phyloP scores from a whole-genome alignment of 2,329 filamentous ascomycete genomes.

The Periconia sp. region DNA sequence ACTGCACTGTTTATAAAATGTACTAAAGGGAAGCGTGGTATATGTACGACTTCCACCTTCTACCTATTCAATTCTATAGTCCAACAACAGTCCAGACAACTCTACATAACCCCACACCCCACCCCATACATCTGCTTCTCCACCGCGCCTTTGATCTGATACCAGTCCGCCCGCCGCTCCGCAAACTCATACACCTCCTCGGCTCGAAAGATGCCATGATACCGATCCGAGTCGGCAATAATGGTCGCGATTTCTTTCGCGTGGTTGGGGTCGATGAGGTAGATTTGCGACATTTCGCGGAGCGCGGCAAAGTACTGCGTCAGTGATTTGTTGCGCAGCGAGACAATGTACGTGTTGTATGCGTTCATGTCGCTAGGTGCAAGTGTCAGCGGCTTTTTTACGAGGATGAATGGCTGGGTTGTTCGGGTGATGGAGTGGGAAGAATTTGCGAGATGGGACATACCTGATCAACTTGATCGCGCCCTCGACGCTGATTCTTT shows the following conservation, averaged over 20 bases:
- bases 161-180: conserved; percentile 93
- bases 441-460: conserved; percentile 7
- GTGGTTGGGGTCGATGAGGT: conserved; percentile 82
- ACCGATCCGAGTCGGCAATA: conserved; percentile 88
- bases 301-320: conserved; percentile 89
- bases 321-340: conserved; percentile 79
- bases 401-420: no score
- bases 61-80: no score
- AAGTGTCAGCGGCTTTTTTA: background rate
- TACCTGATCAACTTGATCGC: conserved; percentile 84
- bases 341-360: conserved; percentile 82
- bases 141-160: conserved; percentile 81
- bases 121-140: conserved; percentile 97
- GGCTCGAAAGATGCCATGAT: conserved; percentile 87
- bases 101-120: conserved; percentile 80
- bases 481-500: conserved; percentile 86
- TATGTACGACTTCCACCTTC: no score
- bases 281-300: conserved; percentile 91
- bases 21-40: no score
- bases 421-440: background rate
- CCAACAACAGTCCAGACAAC: background rate
- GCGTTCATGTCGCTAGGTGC: conserved; percentile 81
- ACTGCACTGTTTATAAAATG: no score
- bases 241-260: conserved; percentile 94
- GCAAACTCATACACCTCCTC: conserved; percentile 99